Percentiles rank a stretch among this genome's conserved stretches.
Conservation (phyloP, 345 rosid genomes). For the Bruguiera parviflora region DNA sequence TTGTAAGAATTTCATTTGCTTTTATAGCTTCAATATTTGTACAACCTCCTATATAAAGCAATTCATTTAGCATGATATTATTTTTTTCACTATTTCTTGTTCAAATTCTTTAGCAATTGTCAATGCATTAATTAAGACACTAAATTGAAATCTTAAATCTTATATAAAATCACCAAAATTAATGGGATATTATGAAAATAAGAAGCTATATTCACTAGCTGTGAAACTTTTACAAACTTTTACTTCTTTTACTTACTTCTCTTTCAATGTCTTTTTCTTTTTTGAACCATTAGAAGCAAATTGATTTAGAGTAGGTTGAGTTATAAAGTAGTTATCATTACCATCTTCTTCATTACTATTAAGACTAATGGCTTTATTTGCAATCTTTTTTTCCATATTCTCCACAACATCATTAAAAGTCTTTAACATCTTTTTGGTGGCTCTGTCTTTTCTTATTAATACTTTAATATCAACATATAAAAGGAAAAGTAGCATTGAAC, state of each 20-base stretch:
- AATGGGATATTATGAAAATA: too few species aligned
- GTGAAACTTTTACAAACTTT: not conserved
- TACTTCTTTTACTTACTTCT: not conserved
- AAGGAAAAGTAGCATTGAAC: not conserved
- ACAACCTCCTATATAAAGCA: too few species aligned
- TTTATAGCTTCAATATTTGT: too few species aligned
- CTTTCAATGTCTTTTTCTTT: too few species aligned
- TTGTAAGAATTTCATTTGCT: too few species aligned
- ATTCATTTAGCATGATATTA: too few species aligned
- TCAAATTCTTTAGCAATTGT: not conserved
- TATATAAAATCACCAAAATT: not conserved
- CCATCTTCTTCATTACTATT: too few species aligned
- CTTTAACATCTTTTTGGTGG: not conserved
- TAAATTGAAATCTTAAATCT: not conserved
- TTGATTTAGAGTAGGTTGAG: too few species aligned
- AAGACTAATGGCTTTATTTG: too few species aligned
- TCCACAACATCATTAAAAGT: not conserved
- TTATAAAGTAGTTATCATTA: too few species aligned
- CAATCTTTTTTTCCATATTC: not conserved
- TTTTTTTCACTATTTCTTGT: not conserved
- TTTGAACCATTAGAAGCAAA: not conserved
- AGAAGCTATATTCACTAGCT: not conserved
- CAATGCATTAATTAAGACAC: not conserved
- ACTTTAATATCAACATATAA: not conserved
- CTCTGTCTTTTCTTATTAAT: not conserved